phyloP scores from a whole-genome alignment of 306 rosid species.

The Parietaria judaica region DNA sequence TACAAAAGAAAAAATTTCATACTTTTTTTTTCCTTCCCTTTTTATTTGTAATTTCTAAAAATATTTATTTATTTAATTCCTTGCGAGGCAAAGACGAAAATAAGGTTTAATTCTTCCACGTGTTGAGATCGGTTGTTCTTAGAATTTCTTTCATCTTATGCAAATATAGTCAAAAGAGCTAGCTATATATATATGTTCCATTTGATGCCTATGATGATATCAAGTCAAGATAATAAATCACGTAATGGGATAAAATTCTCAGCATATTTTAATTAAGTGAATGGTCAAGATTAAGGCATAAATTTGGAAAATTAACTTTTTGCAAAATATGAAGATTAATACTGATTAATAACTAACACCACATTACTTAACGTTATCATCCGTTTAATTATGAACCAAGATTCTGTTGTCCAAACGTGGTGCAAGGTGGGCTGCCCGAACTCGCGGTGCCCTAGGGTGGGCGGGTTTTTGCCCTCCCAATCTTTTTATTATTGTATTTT shows the following conservation, averaged over 20 bases:
- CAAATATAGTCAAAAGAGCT: slow-evolving; percentile 3
- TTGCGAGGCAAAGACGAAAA: neutral
- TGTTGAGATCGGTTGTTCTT: slow-evolving; percentile 1
- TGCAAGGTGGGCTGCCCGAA: too few relatives aligned
- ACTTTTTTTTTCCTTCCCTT: slow-evolving; percentile 13
- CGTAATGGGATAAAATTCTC: slow-evolving; percentile 17
- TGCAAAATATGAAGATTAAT: neutral
- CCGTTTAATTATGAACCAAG: too few relatives aligned
- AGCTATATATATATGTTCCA: slow-evolving; percentile 7
- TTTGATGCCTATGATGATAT: slow-evolving; percentile 1
- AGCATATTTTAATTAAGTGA: neutral
- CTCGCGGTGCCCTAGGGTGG: too few relatives aligned
- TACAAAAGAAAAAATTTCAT: neutral
- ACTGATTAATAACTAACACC: too few relatives aligned
- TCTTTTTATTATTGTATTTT: too few relatives aligned
- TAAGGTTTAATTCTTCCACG: slow-evolving; percentile 10
- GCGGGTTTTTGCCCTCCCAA: too few relatives aligned
- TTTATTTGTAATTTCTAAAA: neutral
- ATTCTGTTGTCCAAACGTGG: too few relatives aligned
- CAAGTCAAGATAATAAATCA: neutral
- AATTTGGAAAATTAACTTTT: slow-evolving; percentile 17
- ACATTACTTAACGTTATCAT: too few relatives aligned
- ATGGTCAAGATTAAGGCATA: slow-evolving; percentile 20
- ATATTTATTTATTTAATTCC: neutral
- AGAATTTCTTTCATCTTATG: slow-evolving; percentile 1